Evolutionary conservation across 306 rosid genomes (phyloP).

Genomic region (Medicago ruthenica): DNA sequence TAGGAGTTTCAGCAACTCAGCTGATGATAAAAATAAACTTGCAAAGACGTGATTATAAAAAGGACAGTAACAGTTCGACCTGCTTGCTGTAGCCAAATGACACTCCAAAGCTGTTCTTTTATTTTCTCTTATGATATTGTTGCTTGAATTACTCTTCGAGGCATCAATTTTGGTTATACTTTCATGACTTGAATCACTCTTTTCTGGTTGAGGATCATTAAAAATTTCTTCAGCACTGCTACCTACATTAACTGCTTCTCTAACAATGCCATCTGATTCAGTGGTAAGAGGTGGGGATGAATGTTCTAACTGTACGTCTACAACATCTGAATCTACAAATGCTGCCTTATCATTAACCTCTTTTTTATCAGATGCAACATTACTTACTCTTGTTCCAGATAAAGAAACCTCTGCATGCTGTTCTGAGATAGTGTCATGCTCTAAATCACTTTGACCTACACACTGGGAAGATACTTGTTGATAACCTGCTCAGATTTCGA

Average conservation of each 20-base stretch:
- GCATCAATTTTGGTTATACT: conserved; percentile 42
- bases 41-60: conserved; percentile 17
- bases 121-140: conserved; percentile 47
- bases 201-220: conserved; percentile 46
- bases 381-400: conserved; percentile 38
- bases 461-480: conserved; percentile 39
- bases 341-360: conserved; percentile 44
- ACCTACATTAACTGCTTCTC: conserved; percentile 51
- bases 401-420: conserved; percentile 44
- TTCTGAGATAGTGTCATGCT: conserved; percentile 44
- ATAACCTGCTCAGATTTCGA: conserved; percentile 45
- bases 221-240: conserved; percentile 40
- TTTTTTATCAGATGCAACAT: conserved; percentile 44
- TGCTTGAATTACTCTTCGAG: conserved; percentile 44
- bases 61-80: conserved; percentile 53
- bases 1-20: conserved; percentile 41
- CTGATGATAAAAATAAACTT: conserved; percentile 25
- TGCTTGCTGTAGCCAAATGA: conserved; percentile 47
- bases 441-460: conserved; percentile 46
- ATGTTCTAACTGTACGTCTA: conserved; percentile 44
- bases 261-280: conserved; percentile 46
- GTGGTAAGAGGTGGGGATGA: conserved; percentile 45
- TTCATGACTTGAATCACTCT: conserved; percentile 48
- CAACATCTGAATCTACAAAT: conserved; percentile 42
- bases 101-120: conserved; percentile 45